Evolutionary conservation across 2,329 filamentous ascomycete genomes (phyloP).

Genomic region (Trichophyton rubrum): DNA sequence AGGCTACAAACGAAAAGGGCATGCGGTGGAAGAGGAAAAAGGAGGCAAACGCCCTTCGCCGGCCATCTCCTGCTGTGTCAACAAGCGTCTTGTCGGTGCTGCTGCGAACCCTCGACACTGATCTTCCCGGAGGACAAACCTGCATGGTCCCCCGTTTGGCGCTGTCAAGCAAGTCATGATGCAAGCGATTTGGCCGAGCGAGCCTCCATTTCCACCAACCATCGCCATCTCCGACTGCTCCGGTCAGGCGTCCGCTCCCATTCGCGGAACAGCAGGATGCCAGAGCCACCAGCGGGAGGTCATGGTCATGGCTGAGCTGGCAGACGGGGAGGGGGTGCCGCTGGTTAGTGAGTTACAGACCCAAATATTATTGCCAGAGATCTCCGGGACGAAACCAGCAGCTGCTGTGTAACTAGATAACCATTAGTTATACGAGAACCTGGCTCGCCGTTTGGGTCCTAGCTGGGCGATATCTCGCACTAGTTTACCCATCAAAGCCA

Average conservation of each 20-base stretch:
- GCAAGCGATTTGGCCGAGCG: neutral
- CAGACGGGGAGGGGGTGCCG: neutral
- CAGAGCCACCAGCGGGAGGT: neutral
- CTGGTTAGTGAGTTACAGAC: no score
- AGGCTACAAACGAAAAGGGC: neutral
- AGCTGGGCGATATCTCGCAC: no score
- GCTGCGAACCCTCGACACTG: neutral
- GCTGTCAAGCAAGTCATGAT: neutral
- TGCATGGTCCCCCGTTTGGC: neutral
- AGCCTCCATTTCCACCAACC: constrained; percentile 1
- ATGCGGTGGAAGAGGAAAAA: neutral
- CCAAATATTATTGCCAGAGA: no score
- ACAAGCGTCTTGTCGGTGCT: neutral
- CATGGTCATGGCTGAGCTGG: neutral
- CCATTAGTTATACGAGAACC: no score
- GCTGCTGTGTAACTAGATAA: no score
- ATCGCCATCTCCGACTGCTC: neutral
- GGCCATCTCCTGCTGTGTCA: neutral
- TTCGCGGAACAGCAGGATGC: neutral
- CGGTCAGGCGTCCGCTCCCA: neutral
- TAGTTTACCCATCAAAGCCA: no score
- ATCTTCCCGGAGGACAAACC: neutral
- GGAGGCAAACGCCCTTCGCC: neutral
- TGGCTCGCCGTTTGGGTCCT: no score
- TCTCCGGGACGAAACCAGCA: no score